phyloP scores from a whole-genome alignment of 106 monocot genomes.

The Allium sativum region DNA sequence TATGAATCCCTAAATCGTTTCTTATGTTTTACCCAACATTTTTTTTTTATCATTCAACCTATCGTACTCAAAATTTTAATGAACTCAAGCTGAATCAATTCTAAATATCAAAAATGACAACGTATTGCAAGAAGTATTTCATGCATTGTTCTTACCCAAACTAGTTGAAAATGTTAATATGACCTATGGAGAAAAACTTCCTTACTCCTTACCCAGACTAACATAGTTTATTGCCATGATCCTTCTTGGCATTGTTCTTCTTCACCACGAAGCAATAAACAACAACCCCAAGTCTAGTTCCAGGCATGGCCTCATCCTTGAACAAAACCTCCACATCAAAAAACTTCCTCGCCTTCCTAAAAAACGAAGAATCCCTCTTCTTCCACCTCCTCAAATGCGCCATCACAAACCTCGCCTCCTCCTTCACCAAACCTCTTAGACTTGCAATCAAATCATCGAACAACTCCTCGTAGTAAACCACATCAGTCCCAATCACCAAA shows the following conservation, averaged over 20 bases:
- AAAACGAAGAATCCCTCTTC: conserved; percentile 51
- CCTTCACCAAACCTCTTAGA: conserved; percentile 36
- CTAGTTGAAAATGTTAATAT: too few species aligned
- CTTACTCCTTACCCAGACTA: too few species aligned
- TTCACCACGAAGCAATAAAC: conserved; percentile 42
- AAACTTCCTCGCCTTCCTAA: conserved; percentile 46
- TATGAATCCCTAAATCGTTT: too few species aligned
- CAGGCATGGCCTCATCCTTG: conserved; percentile 32
- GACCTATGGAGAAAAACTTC: too few species aligned
- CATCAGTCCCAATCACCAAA: conserved; percentile 67
- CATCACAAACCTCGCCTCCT: conserved; percentile 51
- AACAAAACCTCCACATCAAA: conserved; percentile 42
- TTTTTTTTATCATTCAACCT: too few species aligned
- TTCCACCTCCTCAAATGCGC: conserved; percentile 78
- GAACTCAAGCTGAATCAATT: too few species aligned
- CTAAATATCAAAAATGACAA: too few species aligned
- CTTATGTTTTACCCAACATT: too few species aligned
- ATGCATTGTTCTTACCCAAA: too few species aligned
- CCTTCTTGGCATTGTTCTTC: conserved; percentile 4
- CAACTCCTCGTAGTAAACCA: conserved; percentile 65
- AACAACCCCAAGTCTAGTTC: conserved; percentile 28
- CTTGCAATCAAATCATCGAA: conserved; percentile 54
- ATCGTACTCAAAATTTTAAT: too few species aligned
- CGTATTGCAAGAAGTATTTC: too few species aligned
- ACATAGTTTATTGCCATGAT: too few species aligned